Evolutionary conservation across 106 monocot species (phyloP), one percentile per base, ranked within the genome.

Genomic region (Gastrodia elata): DNA sequence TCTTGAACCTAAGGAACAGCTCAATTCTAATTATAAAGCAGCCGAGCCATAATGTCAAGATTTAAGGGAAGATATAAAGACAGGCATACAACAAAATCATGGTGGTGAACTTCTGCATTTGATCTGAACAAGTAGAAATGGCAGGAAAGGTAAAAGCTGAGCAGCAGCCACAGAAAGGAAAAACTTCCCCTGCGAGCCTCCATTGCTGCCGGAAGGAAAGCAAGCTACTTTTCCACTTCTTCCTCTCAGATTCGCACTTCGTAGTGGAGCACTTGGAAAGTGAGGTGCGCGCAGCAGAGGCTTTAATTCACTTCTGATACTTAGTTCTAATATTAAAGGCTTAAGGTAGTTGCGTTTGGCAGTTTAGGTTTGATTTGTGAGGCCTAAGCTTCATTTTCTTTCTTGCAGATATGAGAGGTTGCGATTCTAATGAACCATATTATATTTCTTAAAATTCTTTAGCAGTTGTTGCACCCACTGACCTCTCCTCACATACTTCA

Each of bases 311-410:
- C 69, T 69, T 52, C 37, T 41, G 37, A 55, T 10, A n/a, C n/a
- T n/a, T n/a, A n/a, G n/a, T n/a, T n/a, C n/a, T n/a, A n/a, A n/a
- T n/a, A n/a, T n/a, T 52, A 49, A 40, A 2, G 68, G 18, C 27
- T 68, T 55, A 35, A 65, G 67, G 73, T 76, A 77, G 73, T 72
- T 52, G 32, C 64, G 52, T 39, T 72, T 72, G 73, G 72, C 39
- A 38, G 74, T 56, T 69, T 82, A 74, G 82, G 82, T 78, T 78
- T 78, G 82, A 68, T 82, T 82, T 82, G 18, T 28, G 68, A 8
- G n/a, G 30, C 10, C 18, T 35, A 36, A 38, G 37, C 6, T 67
- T 67, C 67, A 61, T 27, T 61, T 32, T 44, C 43, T 52, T 52
- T 3, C n/a, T 22, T 48, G 14, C 48, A 48, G 48, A 59, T 61